Evolutionary conservation across 1,284 basidiomycete species (phyloP), one percentile per base, ranked within the genome.

Genomic region (Puccinia coronata): DNA sequence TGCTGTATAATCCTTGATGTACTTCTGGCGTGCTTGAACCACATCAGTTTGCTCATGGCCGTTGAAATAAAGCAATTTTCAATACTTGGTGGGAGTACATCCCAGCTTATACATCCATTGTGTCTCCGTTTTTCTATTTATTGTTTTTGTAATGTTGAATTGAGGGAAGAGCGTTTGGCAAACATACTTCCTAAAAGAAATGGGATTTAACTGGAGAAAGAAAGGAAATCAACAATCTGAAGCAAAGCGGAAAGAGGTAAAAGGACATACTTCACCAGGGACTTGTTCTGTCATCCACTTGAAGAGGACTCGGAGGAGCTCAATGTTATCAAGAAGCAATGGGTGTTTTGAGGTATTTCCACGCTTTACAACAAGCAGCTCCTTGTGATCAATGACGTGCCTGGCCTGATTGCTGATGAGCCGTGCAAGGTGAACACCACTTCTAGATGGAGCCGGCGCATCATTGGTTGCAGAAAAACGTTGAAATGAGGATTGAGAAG

Each of bases 41-140:
- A 76, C 73, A 76, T 76, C 73, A 39, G 31, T 4, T 23, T 25
- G 57, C 73, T 76, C 41, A 25, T 65, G 63, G 2, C 34, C 63
- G 28, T 65, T 36, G 41, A 65, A 65, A 25, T n/a, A n/a, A n/a
- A n/a, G n/a, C n/a, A n/a, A n/a, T n/a, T n/a, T n/a, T n/a, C n/a
- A n/a, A n/a, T n/a, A 76, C 23, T 36, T 39, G 18, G 61, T 23
- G 4, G 39, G 41, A 31, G 12, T 39, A 25, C 73, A 76, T 76
- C 73, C 73, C n/a, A n/a, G n/a, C n/a, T n/a, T n/a, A n/a, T n/a
- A n/a, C n/a, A n/a, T n/a, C n/a, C n/a, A 76, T 47, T 23, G 1
- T 11, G 55, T 61, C 20, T 14, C 31, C 12, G 55, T 63, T 39
- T 43, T 39, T 4, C 16, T 12, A 23, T 20, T 43, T 5, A 61